Conservation (phyloP, 1,139 yeast genomes). For the Taphrina wiesneri region DNA sequence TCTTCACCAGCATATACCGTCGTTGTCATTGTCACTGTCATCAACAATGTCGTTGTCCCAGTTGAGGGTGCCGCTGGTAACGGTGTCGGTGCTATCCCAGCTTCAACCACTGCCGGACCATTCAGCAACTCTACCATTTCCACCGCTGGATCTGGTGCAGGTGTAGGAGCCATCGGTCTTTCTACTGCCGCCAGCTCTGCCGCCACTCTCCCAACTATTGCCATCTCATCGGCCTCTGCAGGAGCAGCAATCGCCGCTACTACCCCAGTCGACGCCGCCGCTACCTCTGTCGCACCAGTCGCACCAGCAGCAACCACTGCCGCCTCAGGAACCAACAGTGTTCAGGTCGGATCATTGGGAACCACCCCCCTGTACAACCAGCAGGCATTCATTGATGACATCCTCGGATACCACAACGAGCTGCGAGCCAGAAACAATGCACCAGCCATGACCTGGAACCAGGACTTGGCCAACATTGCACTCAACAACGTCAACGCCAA, state of each 20-base stretch:
- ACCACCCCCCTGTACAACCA: conserved; percentile 40
- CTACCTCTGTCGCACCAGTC: conserved; percentile 10
- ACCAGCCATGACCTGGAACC: conserved; percentile 62
- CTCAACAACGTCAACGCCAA: conserved; percentile 63
- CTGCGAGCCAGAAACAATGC: conserved; percentile 71
- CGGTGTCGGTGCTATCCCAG: conserved; percentile 25
- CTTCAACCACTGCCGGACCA: conserved; percentile 7
- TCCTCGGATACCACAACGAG: conserved; percentile 62
- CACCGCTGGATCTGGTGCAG: conserved; percentile 24
- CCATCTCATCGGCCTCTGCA: conserved; percentile 33
- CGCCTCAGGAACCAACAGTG: conserved; percentile 20
- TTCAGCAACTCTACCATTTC: conserved; percentile 30
- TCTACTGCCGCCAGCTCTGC: not conserved
- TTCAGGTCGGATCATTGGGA: conserved; percentile 34
- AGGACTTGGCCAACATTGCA: conserved; percentile 51
- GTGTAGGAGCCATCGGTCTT: not conserved
- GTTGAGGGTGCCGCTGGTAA: conserved; percentile 11
- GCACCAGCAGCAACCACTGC: conserved; percentile 25
- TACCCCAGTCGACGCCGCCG: conserved; percentile 33
- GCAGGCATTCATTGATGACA: conserved; percentile 11
- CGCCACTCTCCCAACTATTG: not conserved
- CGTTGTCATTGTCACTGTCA: conserved; percentile 18
- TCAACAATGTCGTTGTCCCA: conserved; percentile 23
- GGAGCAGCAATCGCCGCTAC: conserved; percentile 37
- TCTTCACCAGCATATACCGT: conserved; percentile 9